Percentiles rank a stretch among this genome's conserved stretches.
Evolutionary conservation across 2,329 filamentous ascomycete species (phyloP).

Genomic region (Alternaria sp.): DNA sequence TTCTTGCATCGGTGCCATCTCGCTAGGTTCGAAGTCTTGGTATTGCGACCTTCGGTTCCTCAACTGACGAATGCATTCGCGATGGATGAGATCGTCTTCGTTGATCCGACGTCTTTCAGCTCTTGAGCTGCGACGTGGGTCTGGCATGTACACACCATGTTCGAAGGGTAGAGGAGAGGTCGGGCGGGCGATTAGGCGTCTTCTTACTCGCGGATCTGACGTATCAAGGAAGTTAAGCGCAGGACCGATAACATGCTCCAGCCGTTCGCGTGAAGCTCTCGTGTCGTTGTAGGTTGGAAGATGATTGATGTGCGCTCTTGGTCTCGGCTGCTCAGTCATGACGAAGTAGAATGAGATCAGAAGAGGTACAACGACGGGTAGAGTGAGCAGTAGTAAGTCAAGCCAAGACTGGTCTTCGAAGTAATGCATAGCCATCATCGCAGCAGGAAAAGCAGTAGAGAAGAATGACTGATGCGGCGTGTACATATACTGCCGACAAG

Average conservation of each 20-base stretch:
- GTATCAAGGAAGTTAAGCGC: neutral
- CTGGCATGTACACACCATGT: neutral
- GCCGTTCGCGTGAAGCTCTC: neutral
- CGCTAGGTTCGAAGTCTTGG: neutral
- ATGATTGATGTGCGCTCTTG: neutral
- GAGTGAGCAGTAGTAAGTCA: neutral
- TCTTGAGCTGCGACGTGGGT: neutral
- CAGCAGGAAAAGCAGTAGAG: neutral
- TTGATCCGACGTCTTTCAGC: neutral
- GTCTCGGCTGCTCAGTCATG: neutral
- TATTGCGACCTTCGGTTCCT: neutral
- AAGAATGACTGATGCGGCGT: too few species aligned
- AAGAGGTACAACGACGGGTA: neutral
- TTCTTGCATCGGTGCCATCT: neutral
- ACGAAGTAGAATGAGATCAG: neutral
- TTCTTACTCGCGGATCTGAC: neutral
- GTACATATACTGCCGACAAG: neutral
- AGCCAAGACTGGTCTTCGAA: neutral
- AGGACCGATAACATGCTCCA: neutral
- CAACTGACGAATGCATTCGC: neutral
- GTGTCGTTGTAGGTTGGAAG: neutral
- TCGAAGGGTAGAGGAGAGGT: neutral
- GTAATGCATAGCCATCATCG: neutral
- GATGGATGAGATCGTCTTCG: neutral
- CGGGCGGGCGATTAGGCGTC: neutral